Conservation (phyloP, 1,284 basidiomycete genomes). For the Apiotrichum siamense region DNA sequence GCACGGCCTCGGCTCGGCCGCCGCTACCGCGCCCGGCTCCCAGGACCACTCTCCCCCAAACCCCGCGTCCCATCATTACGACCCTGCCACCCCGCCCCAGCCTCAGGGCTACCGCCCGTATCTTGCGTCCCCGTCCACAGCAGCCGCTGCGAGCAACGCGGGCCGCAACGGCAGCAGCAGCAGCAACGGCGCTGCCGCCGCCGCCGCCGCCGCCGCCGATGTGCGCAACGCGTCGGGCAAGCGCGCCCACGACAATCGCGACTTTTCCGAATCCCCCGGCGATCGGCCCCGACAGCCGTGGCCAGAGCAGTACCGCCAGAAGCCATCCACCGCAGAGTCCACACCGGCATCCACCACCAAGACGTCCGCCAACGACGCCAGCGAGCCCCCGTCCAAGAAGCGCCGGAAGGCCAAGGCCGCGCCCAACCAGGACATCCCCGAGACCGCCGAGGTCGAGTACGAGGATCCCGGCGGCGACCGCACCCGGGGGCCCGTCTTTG, state of each 20-base stretch:
- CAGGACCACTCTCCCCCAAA: not conserved
- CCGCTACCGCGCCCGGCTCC: not conserved
- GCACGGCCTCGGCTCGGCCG: not conserved
- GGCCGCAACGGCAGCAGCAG: not conserved
- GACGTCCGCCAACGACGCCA: not conserved
- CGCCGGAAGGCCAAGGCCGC: constrained; percentile 1
- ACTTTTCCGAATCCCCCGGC: not conserved
- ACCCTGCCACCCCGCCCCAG: not conserved
- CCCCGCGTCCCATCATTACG: not conserved
- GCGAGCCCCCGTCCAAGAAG: constrained; percentile 5
- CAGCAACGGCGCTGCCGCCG: not conserved
- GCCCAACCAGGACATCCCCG: constrained; percentile 9
- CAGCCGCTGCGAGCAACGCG: not conserved
- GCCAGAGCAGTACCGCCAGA: constrained; percentile 1
- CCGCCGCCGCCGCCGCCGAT: too few relatives aligned
- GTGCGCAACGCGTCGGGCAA: not conserved
- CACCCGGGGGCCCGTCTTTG: constrained; percentile 32
- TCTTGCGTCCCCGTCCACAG: not conserved
- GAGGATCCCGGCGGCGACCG: constrained; percentile 30
- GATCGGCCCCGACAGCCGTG: not conserved
- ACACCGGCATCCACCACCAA: not conserved
- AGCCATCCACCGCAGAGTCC: not conserved
- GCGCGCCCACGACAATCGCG: not conserved
- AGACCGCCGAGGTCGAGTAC: constrained; percentile 26
- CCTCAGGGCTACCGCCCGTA: constrained; percentile 1